Evolutionary conservation across 306 rosid species (phyloP).

Genomic region (Citrullus colocynthis): DNA sequence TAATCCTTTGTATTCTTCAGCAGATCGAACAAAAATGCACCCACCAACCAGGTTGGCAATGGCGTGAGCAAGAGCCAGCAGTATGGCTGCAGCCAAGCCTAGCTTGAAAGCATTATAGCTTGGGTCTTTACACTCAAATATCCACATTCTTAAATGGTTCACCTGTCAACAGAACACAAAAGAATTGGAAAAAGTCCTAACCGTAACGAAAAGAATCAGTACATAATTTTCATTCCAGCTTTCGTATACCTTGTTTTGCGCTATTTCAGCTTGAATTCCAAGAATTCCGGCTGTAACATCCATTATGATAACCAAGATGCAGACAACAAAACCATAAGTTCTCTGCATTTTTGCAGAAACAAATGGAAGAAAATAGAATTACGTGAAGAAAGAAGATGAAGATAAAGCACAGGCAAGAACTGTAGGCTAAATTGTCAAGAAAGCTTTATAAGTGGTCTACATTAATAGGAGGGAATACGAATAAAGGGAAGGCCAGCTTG

Average conservation of each 20-base stretch:
- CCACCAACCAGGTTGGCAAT: slow-evolving; percentile 57
- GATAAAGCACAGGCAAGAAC: neutral
- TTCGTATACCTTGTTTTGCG: slow-evolving; percentile 58
- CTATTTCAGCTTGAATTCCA: slow-evolving; percentile 65
- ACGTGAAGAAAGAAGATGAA: slow-evolving; percentile 1
- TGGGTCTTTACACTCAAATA: slow-evolving; percentile 56
- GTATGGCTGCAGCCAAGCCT: slow-evolving; percentile 56
- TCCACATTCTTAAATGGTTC: slow-evolving; percentile 46
- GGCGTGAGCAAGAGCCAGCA: slow-evolving; percentile 40
- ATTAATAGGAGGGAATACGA: slow-evolving; percentile 16
- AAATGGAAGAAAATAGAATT: neutral
- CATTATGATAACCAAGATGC: slow-evolving; percentile 37
- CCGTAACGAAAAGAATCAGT: neutral
- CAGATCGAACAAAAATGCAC: slow-evolving; percentile 46
- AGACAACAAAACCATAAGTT: slow-evolving; percentile 40
- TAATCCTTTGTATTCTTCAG: slow-evolving; percentile 18
- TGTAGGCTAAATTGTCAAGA: neutral
- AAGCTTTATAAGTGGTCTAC: neutral
- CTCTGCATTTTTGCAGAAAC: slow-evolving; percentile 28
- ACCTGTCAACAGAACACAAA: slow-evolving; percentile 20
- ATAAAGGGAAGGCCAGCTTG: slow-evolving; percentile 25
- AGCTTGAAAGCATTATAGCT: slow-evolving; percentile 59
- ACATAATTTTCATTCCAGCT: neutral
- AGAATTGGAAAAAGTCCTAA: neutral
- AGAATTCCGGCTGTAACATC: slow-evolving; percentile 69